Base-by-base conservation (phyloP, 306 rosid species). In the Casuarina equisetifolia region DNA sequence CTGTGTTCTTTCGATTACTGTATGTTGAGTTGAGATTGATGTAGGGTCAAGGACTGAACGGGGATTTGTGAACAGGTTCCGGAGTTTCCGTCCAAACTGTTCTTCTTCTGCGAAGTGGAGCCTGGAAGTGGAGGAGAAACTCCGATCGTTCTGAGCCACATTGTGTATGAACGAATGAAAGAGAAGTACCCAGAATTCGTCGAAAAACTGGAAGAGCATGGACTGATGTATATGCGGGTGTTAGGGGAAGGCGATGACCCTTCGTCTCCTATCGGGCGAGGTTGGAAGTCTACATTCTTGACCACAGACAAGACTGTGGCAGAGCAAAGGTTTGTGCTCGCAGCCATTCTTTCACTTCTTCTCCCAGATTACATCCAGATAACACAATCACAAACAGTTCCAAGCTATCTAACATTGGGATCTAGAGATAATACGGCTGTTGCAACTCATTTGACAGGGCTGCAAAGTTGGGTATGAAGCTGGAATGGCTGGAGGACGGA, bases 241-340 rank as follows among this genome's bases (percentile, higher is more conserved):
- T 82, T 92, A 67, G 96, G 93, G 3, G 90, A 95, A 85, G 92
- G 67, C 0, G 97, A 95, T 13, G 86, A 92, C 76, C 94, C 94
- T 58, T 87, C 89, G 5, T 92, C 99, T 38, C 92, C 96, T 0
- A 95, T 95, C 75, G 97, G 97, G 49, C 92, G 96, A 43, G 99
- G 99, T 25, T 95, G 97, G 99, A 90, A 90, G 86, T 92, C 99
- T 16, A 92, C 99, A 4, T 91, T 92, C 90, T 80, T 91, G 79
- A 95, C 99, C 69, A 44, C 79, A 2, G 96, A 92, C 73, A 95
- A 88, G 84, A 9, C 55, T 53, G 58, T 95, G 16, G 97, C 99
- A 13, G 89, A 88, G 76, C 84, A 95, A 81, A 95, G 98, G 97
- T 93, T 70, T 13, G 64, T 55, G 15, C 59, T 58, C 8, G 40